These are phyloP conservation scores for Excoecaria cochinchinensis DNA, from an alignment of 345 rosid genomes.

Conservation along the genomic window DNA sequence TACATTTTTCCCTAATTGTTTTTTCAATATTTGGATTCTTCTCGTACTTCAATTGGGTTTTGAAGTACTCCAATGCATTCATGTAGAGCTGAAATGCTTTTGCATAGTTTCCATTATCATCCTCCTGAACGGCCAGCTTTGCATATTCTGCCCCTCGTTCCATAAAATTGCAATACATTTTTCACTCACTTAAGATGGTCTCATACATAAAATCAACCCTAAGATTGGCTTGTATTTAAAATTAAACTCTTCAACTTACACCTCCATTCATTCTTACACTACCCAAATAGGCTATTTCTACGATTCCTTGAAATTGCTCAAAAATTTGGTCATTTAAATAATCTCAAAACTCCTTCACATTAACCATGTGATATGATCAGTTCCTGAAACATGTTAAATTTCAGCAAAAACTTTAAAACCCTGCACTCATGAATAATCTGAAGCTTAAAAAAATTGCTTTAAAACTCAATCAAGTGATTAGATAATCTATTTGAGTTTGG, in stretches of 20 bases:
- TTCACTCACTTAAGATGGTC: neutral
- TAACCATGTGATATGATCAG: neutral
- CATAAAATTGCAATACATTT: constrained; percentile 89
- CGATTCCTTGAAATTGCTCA: neutral
- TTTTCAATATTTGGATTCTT: constrained; percentile 81
- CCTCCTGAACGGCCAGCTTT: constrained; percentile 82
- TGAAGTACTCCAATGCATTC: constrained; percentile 91
- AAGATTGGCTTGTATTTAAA: neutral
- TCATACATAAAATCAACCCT: neutral
- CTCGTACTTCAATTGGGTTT: constrained; percentile 88
- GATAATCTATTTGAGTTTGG: too few relatives aligned
- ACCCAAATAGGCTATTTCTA: neutral
- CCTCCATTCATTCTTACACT: constrained; percentile 2
- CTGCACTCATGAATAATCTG: neutral
- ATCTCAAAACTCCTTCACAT: neutral
- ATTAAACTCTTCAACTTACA: neutral
- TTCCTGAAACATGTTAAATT: neutral
- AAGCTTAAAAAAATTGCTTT: neutral
- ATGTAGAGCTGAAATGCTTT: constrained; percentile 79
- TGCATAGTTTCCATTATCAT: constrained; percentile 76
- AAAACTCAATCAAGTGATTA: neutral
- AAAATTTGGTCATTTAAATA: neutral
- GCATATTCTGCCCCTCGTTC: constrained; percentile 90
- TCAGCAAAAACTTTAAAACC: neutral
- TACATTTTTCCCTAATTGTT: constrained; percentile 67